phyloP scores from a whole-genome alignment of 768 basidiomycete species.

The Leccinellum rugosiceps region DNA sequence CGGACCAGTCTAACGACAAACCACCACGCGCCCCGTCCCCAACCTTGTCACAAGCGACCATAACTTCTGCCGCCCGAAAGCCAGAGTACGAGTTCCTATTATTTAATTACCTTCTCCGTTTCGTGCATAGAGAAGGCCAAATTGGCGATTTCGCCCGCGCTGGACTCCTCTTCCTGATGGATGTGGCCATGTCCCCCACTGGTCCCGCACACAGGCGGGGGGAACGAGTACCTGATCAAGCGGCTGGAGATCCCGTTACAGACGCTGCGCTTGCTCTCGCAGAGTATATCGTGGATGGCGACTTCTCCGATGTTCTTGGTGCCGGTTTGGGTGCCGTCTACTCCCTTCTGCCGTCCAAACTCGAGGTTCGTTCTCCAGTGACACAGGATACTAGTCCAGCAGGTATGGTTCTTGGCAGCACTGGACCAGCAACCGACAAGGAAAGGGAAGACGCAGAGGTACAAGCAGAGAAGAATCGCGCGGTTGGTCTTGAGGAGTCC shows the following conservation, averaged over 20 bases:
- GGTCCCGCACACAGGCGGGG: conserved; percentile 44
- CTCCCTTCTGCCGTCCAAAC: conserved; percentile 84
- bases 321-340: conserved; percentile 93
- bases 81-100: conserved; percentile 93
- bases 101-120: conserved; percentile 93
- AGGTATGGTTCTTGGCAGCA: conserved; percentile 74
- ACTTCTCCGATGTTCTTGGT: conserved; percentile 95
- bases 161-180: conserved; percentile 91
- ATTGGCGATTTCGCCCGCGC: conserved; percentile 93
- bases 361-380: conserved; percentile 58
- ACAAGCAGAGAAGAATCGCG: conserved; percentile 48
- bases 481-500: conserved; percentile 74
- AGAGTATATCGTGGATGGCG: conserved; percentile 94
- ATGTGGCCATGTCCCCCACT: conserved; percentile 88
- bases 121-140: conserved; percentile 89
- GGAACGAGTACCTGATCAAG: conserved; percentile 24
- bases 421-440: conserved; percentile 50
- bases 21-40: conserved; percentile 47
- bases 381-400: conserved; percentile 37
- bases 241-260: conserved; percentile 59
- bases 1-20: conserved; percentile 5
- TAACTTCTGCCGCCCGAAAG: conserved; percentile 57
- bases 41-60: conserved; percentile 55
- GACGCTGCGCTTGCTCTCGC: conserved; percentile 87
- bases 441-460: conserved; percentile 55